Base-by-base conservation (phyloP, 192 early-diverging fungal genomes). In the Coemansia guatemalensis region DNA sequence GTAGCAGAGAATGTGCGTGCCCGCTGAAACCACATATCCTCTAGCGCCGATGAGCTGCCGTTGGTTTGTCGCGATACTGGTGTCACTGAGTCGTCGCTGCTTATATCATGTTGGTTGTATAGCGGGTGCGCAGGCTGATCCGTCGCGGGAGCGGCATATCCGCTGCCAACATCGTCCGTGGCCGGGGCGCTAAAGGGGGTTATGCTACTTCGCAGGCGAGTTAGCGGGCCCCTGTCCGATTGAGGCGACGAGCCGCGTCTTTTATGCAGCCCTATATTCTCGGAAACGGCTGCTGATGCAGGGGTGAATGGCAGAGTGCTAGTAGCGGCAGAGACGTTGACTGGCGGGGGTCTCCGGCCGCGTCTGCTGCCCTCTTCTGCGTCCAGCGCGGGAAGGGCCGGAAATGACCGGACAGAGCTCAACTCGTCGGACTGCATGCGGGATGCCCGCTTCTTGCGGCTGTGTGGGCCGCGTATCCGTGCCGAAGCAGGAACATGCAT, bases 1-100 rank as follows among this genome's bases (percentile, higher is more conserved):
- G 26, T 44, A 6, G 58, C 51, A 1, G 76, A 79, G 33, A 70
- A 70, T 23, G 71, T 74, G 32, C 71, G 71, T 29, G 64, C 71
- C 20, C 76, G 71, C 32, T 33, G 56, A 41, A 73, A 51, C 71
- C 71, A 62, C 6, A 58, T 53, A 5, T 60, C 41, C 57, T 79
- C 76, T 3, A 70, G 20, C 12, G 55, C 62, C 14, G 60, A 60
- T 21, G 62, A 60, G 27, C 56, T 54, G 20, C 60, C 60, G 11
- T 24, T 56, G 8, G 53, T 29, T 14, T 24, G 21, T 8, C 33
- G 53, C 14, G 39, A 24, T 5, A 30, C 26, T 3, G 58, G 25
- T 23, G 44, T 39, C 33, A 39, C 18, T 20, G 59, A 50, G 22
- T 58, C 60, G 56, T 30, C 25, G 33, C 53, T 57, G 62, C 60